A percentile compares a stretch with the other conserved stretches of the same genome.
Conservation (phyloP, 148 eudicot species). For the Rhododendron henanense region DNA sequence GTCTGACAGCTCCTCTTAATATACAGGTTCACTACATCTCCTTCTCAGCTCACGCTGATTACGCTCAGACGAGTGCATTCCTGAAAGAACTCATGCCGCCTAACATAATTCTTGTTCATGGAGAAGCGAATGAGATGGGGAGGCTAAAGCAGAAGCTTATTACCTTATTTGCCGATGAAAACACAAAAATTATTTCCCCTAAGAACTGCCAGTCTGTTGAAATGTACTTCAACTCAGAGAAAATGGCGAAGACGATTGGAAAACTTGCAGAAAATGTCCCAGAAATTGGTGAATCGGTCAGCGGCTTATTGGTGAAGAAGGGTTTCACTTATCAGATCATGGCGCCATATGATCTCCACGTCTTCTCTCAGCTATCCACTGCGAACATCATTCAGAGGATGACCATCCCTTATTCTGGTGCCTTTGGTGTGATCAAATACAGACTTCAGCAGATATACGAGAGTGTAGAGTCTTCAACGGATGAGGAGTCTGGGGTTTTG, state of each 20-base stretch:
- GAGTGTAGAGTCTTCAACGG: no score
- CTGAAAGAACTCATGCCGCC: slow-evolving; percentile 93
- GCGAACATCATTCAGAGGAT: no score
- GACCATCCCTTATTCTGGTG: no score
- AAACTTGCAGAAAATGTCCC: slow-evolving; percentile 59
- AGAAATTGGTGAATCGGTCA: slow-evolving; percentile 61
- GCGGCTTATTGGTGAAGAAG: slow-evolving; percentile 82
- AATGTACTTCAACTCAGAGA: no score
- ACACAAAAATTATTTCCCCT: no score
- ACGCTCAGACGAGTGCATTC: slow-evolving; percentile 73
- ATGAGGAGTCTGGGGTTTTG: no score
- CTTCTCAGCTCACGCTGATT: slow-evolving; percentile 98
- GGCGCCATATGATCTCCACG: slow-evolving; percentile 87
- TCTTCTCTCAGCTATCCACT: slow-evolving; percentile 90
- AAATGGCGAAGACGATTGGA: no score
- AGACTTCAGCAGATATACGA: no score
- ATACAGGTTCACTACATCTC: slow-evolving; percentile 90
- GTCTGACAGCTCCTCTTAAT: slow-evolving; percentile 75
- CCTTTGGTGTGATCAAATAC: no score
- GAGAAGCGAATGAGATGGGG: slow-evolving; percentile 85
- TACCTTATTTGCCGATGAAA: slow-evolving; percentile 22
- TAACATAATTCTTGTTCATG: slow-evolving; percentile 89
- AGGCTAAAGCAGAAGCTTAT: no score
- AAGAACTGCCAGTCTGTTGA: no score
- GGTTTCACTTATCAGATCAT: slow-evolving; percentile 94